Base-by-base conservation (phyloP, 2,329 filamentous ascomycete species). In the Colletotrichum lentis region DNA sequence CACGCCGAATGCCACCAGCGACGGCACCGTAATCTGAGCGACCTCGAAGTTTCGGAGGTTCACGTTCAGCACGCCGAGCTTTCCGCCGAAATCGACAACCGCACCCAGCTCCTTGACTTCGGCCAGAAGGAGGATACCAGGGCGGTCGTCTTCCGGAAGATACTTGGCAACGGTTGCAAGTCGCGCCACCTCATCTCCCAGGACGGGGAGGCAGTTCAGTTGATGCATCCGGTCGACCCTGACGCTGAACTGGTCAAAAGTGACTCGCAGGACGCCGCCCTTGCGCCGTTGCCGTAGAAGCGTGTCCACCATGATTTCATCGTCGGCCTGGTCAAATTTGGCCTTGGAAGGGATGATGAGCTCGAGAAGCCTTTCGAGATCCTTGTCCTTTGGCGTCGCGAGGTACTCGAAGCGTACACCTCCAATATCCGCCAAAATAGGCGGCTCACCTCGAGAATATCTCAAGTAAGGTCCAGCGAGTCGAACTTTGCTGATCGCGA, bases 241-340 rank as follows among this genome's bases (percentile, higher is more conserved):
- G 24, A 90, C 80, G 58, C 89, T 88, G 20, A 94, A 78, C 35
- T 85, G 85, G 35, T 89, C 89, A 6, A 96, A 76, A 3, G 86
- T 88, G 5, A 92, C 77, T 56, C 93, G 89, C 37, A 97, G 81
- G 7, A 98, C 90, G 11, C 92, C 90, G 0, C 95, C 96, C 78
- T 97, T 95, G 61, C 90, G 87, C 68, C 96, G 85, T 77, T 99
- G 96, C 24, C 92, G 86, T 16, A 98, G 81, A 0, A 99, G 83
- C 0, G 93, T 97, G 73, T 98, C 95, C 24, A 99, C 87, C 84
- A 99, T 90, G 69, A 99, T 97, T 74, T 98, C 95, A 73, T 97
- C 93, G 69, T 96, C 92, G 54, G 90, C 88, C 69, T 95, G 90
- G 71, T 90, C 85, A 73, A 96, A 97, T 71, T 94, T 93, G 77